Percentiles rank a stretch among this genome's conserved stretches.
Evolutionary conservation across 257 asterid species (phyloP).

Genomic region (Haberlea rhodopensis): DNA sequence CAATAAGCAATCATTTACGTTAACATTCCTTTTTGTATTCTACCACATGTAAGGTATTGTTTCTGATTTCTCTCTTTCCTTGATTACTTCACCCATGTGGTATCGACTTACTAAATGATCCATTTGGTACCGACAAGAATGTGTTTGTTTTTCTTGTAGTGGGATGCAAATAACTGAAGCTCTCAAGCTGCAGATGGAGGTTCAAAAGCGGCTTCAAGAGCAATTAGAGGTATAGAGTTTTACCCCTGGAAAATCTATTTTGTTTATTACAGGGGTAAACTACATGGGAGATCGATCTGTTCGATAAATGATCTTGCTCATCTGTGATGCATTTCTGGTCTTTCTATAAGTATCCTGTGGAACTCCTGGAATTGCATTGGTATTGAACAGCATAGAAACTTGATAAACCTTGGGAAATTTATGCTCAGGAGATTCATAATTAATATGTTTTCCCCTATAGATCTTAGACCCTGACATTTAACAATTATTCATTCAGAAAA

Average conservation of each 20-base stretch:
- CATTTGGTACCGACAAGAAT: background rate
- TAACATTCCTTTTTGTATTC: background rate
- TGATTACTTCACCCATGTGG: slow-evolving; percentile 1
- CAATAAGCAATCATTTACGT: slow-evolving; percentile 3
- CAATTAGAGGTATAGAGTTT: slow-evolving; percentile 70
- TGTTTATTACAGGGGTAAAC: background rate
- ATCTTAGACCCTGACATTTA: background rate
- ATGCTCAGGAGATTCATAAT: background rate
- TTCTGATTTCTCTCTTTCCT: background rate
- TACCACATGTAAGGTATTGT: background rate
- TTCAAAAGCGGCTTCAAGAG: slow-evolving; percentile 95
- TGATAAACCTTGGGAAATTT: background rate
- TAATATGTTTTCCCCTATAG: slow-evolving; percentile 14
- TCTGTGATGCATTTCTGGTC: slow-evolving; percentile 2
- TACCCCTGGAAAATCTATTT: background rate
- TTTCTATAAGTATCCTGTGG: background rate
- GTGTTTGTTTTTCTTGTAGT: slow-evolving; percentile 31
- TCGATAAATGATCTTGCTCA: background rate
- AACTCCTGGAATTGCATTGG: slow-evolving; percentile 1
- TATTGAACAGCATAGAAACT: background rate
- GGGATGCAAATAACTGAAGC: slow-evolving; percentile 95
- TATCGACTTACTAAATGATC: background rate
- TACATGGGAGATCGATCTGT: background rate
- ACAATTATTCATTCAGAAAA: too few species aligned
- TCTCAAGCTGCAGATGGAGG: slow-evolving; percentile 93